Evolutionary conservation across 768 basidiomycete genomes (phyloP).

Genomic region (Hygrocybe coccinea): DNA sequence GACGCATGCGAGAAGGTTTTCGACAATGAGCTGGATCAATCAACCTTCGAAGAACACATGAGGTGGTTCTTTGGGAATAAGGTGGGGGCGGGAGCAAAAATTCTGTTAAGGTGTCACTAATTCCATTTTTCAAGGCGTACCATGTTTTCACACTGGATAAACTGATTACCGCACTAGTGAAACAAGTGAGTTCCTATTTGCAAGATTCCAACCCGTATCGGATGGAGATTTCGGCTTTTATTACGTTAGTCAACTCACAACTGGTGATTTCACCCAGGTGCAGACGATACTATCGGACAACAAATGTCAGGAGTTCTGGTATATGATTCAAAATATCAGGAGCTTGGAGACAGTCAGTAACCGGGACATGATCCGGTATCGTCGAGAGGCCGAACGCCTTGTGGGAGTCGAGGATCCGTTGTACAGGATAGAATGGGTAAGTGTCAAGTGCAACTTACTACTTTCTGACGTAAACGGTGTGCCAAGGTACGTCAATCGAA

Average conservation of each 20-base stretch:
- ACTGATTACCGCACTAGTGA: slow-evolving; percentile 80
- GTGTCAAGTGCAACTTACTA: background rate
- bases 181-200: slow-evolving; percentile 59
- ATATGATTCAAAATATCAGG: no score
- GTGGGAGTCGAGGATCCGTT: slow-evolving; percentile 22
- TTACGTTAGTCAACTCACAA: slow-evolving; percentile 64
- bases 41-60: slow-evolving; percentile 93
- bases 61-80: slow-evolving; percentile 89
- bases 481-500: slow-evolving; percentile 62
- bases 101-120: slow-evolving; percentile 16
- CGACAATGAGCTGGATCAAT: slow-evolving; percentile 86
- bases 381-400: slow-evolving; percentile 80
- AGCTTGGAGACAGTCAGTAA: no score
- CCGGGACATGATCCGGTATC: slow-evolving; percentile 30
- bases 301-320: no score
- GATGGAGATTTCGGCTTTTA: slow-evolving; percentile 49
- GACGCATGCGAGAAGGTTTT: slow-evolving; percentile 92
- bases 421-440: background rate
- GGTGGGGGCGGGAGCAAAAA: slow-evolving; percentile 37
- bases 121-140: slow-evolving; percentile 62
- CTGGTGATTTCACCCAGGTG: no score
- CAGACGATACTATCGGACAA: no score
- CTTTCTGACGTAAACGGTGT: slow-evolving; percentile 10
- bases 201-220: background rate
- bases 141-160: slow-evolving; percentile 92